Conservation (phyloP, 2,329 filamentous ascomycete species). For the Helotiales sp. region DNA sequence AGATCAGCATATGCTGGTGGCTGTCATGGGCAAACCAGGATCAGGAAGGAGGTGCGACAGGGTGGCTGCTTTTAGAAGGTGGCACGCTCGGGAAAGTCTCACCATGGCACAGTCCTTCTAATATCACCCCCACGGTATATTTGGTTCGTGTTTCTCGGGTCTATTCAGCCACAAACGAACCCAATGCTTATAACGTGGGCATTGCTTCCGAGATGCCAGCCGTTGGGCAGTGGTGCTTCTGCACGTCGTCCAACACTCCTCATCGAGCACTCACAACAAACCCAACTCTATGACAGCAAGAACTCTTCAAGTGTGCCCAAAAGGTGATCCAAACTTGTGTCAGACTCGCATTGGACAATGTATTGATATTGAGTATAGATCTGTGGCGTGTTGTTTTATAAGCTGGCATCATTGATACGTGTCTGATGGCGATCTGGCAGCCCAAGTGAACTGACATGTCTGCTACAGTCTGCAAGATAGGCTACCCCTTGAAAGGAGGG, state of each 20-base stretch:
- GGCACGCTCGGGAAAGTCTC: neutral
- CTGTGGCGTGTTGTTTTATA: neutral
- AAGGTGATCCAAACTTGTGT: slow-evolving; percentile 1
- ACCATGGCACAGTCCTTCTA: neutral
- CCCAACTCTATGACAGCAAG: neutral
- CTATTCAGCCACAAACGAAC: neutral
- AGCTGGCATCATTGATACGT: neutral
- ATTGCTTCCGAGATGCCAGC: neutral
- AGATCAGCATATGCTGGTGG: neutral
- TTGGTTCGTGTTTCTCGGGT: neutral
- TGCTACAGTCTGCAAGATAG: neutral
- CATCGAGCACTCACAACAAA: neutral
- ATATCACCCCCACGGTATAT: neutral
- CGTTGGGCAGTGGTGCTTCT: neutral
- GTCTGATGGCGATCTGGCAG: neutral
- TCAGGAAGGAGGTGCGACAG: neutral
- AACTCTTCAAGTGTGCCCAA: neutral
- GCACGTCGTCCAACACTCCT: neutral
- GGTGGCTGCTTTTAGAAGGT: neutral
- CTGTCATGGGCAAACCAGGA: neutral
- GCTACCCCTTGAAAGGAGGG: neutral
- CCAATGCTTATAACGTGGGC: neutral
- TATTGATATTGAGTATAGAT: neutral
- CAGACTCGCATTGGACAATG: neutral
- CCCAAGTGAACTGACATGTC: neutral